Conservation (phyloP, 1,284 basidiomycete species). For the Malassezia cuniculi region DNA sequence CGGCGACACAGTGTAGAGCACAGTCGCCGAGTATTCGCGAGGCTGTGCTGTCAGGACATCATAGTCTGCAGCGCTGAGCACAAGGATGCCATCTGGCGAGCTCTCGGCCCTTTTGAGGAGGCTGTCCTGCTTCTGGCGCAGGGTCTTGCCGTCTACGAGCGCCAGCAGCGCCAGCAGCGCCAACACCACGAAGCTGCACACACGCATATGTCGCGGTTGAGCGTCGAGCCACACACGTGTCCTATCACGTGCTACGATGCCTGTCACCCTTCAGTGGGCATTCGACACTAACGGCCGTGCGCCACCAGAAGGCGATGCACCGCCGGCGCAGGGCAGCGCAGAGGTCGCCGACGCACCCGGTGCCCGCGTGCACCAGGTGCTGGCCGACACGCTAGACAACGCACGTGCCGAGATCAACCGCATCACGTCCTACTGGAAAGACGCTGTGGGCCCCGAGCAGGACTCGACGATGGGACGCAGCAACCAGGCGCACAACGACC, state of each 20-base stretch:
- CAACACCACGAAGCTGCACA: too few species aligned
- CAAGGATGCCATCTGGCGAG: conserved; percentile 5
- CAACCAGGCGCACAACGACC: conserved; percentile 4
- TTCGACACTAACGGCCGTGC: too few species aligned
- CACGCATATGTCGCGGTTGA: too few species aligned
- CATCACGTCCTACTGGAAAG: conserved; percentile 13
- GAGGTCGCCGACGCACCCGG: too few species aligned
- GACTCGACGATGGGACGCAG: conserved; percentile 8
- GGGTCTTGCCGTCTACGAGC: too few species aligned
- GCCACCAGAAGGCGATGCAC: too few species aligned
- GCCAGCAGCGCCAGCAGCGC: too few species aligned
- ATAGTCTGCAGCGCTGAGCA: conserved; percentile 2
- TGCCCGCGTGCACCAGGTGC: too few species aligned
- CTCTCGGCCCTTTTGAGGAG: conserved; percentile 1
- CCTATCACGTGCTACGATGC: too few species aligned
- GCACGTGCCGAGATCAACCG: conserved; percentile 5
- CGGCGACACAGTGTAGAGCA: conserved; percentile 8
- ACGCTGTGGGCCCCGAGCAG: conserved; percentile 9
- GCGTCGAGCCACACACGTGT: too few species aligned
- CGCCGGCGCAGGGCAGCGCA: too few species aligned
- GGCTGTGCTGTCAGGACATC: conserved; percentile 2
- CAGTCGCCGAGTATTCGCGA: conserved; percentile 11
- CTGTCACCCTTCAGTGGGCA: too few species aligned
- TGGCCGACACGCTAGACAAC: conserved; percentile 5
- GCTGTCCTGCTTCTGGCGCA: neutral